Evolutionary conservation across 2,329 filamentous ascomycete species (phyloP), one percentile per base, ranked within the genome.

Genomic region (Bipolaris oryzae): DNA sequence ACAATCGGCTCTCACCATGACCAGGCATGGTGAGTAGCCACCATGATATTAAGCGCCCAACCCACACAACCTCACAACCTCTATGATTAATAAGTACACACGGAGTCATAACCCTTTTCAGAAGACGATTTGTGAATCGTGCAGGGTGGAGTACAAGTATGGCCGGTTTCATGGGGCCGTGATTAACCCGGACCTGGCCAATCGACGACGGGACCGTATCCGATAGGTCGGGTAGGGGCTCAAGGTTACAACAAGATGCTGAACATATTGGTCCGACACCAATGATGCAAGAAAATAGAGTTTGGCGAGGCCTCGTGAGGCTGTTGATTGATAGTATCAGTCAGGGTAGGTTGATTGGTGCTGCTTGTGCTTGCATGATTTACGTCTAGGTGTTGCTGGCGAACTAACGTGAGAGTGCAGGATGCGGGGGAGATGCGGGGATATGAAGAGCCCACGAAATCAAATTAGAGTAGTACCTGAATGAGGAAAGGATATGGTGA

Each of bases 81-180:
- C 6, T n/a, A 23, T 42, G 18, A 25, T 25, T 25, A 16, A 7
- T 25, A 4, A 28, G 25, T 48, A 21, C 20, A 38, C 11, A 25
- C 45, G 45, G 45, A 48, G 33, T 11, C 34, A 35, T n/a, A 16
- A 11, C 33, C 45, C 13, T 25, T 37, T 48, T 23, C 33, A 23
- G 34, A 34, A 13, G 9, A 18, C 15, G 9, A 28, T 38, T 48
- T 35, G 45, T 37, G 45, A 23, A 48, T 38, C 34, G 20, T 28
- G n/a, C 33, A 48, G 45, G 45, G 45, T 35, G 33, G 33, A 48
- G 33, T 18, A 48, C 20, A 9, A 48, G 33, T 48, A 48, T 21
- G 33, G 45, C 45, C 45, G 45, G 33, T 48, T 35, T 48, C 20
- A 34, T 21, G 33, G 45, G 20, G 34, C 44, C 44, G 44, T 47